These are phyloP conservation scores for Collybia sp. DNA, from an alignment of 768 basidiomycete species.

Conservation along the genomic window DNA sequence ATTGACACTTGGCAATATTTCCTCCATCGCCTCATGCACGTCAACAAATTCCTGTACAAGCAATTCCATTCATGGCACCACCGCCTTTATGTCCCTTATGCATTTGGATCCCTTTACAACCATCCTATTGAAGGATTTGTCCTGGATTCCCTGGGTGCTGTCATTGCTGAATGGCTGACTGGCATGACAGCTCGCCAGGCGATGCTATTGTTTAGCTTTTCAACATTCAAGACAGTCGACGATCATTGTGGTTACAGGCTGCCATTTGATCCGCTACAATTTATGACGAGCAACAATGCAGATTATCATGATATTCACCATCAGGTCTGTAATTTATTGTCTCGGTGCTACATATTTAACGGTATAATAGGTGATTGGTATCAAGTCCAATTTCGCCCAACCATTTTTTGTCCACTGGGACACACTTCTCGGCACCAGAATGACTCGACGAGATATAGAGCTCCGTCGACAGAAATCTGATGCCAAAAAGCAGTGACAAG, in stretches of 20 bases:
- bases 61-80: constrained; percentile 94
- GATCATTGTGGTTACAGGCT: constrained; percentile 91
- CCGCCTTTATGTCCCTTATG: constrained; percentile 93
- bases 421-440: constrained; percentile 72
- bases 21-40: constrained; percentile 88
- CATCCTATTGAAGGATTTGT: constrained; percentile 94
- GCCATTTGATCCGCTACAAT: constrained; percentile 89
- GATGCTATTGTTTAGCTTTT: constrained; percentile 75
- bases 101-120: constrained; percentile 96
- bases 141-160: constrained; percentile 80
- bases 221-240: constrained; percentile 90
- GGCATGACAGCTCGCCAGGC: constrained; percentile 79
- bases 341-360: constrained; percentile 3
- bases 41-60: constrained; percentile 86
- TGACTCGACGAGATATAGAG: constrained; percentile 69
- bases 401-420: constrained; percentile 99
- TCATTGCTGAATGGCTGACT: constrained; percentile 65
- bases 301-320: constrained; percentile 99
- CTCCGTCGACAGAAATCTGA: constrained; percentile 34
- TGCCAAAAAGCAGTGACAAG: constrained; percentile 24
- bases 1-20: constrained; percentile 99
- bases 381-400: constrained; percentile 94
- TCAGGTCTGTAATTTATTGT: constrained; percentile 47
- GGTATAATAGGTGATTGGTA: constrained; percentile 56
- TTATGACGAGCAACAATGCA: constrained; percentile 83